A percentile compares a stretch with the other conserved stretches of the same genome.
phyloP scores from a whole-genome alignment of 495 filamentous ascomycete species.

The Jackrogersella minutella region DNA sequence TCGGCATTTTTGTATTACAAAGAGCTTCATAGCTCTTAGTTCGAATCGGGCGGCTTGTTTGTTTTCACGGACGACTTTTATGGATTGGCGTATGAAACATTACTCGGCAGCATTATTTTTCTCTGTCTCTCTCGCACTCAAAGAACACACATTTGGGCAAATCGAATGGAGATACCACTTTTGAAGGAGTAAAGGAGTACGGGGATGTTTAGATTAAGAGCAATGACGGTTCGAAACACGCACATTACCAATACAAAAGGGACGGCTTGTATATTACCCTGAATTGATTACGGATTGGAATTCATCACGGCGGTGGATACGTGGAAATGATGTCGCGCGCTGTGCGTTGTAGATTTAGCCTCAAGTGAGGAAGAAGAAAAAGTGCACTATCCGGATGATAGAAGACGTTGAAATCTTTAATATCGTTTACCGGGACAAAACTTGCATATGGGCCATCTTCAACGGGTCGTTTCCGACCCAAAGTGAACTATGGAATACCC shows the following conservation, averaged over 20 bases:
- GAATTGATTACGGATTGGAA: constrained; percentile 24
- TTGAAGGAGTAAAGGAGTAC: constrained; percentile 18
- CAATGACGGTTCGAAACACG: constrained; percentile 1
- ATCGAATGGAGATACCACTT: constrained; percentile 5
- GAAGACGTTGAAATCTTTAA: constrained; percentile 25
- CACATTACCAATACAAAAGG: constrained; percentile 5
- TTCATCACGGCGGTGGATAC: constrained; percentile 18
- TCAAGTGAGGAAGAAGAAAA: constrained; percentile 30
- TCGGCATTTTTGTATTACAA: background rate
- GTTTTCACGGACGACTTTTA: constrained; percentile 1
- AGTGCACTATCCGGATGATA: constrained; percentile 42
- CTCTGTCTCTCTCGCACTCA: background rate
- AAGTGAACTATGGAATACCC: constrained; percentile 6
- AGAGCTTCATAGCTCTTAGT: background rate
- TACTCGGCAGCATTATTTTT: constrained; percentile 1
- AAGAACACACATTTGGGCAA: constrained; percentile 4
- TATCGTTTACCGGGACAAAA: constrained; percentile 41
- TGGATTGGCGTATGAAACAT: background rate
- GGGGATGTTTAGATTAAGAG: constrained; percentile 24
- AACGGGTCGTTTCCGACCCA: constrained; percentile 35
- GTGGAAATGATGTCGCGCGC: constrained; percentile 17
- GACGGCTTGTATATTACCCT: constrained; percentile 31
- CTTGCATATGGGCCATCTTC: constrained; percentile 18
- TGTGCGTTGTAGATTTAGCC: constrained; percentile 42
- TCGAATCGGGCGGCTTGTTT: background rate